Base-by-base conservation (phyloP, 352 stramenopile genomes). In the Aphanomyces cochlioides region DNA sequence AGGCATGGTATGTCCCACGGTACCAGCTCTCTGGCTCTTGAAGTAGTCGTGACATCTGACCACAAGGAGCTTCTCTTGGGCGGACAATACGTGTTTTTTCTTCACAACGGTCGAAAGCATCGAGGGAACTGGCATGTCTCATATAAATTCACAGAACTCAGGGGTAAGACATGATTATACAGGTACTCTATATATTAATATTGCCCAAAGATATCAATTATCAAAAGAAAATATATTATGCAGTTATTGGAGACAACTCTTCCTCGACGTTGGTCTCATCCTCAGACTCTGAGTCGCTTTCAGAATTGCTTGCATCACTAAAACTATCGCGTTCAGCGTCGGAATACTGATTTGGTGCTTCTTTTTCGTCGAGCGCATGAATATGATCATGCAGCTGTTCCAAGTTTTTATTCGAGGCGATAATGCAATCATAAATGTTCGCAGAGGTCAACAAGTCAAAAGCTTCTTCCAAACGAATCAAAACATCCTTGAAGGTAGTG, bases 31-130 rank as follows among this genome's bases (percentile, higher is more conserved):
- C n/a, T n/a, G n/a, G n/a, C n/a, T n/a, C n/a, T n/a, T n/a, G 43
- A 48, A 15, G 43, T 48, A 48, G 43, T 48, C 43, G 15, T 48
- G 15, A 15, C 43, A 48, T 48, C 15, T 48, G 43, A 48, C 43
- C 8, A 48, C 8, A 15, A 48, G 43, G 8, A 15, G 15, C 15
- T 48, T 48, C 43, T 48, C 43, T 15, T 48, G 8, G 8, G 15
- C 8, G 43, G 43, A 15, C 8, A 48, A 15, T 8, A 48, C 43
- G 8, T 15, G 43, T 48, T 15, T 8, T 15, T 48, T 48, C 8
- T 8, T 15, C 43, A 50, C 17, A n/a, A n/a, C 43, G 56, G 21
- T 64, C 21, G 56, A 39, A 15, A n/a, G 50, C 50, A 58, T 58
- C 50, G 50, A 58, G 28, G n/a, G 50, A 58, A n/a, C 50, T 19